These are phyloP conservation scores for Miamiensis avidus DNA, from an alignment of 169 alveolate genomes.

Conservation along the genomic window DNA sequence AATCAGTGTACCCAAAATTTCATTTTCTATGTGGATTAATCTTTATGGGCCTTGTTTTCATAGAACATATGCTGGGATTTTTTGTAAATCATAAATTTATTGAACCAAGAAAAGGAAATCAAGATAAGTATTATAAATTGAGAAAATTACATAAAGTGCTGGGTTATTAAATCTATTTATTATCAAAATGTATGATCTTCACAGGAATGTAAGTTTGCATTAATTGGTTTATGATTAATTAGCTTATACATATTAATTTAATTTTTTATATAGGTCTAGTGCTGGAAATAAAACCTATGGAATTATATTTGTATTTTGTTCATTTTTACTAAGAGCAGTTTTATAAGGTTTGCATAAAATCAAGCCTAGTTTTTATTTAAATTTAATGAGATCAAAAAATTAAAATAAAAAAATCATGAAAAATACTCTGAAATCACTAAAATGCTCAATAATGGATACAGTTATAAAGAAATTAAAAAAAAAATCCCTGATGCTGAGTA, in stretches of 20 bases:
- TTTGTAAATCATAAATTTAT: neutral
- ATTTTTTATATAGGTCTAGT: too few species aligned
- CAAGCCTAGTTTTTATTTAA: too few species aligned
- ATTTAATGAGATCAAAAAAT: neutral
- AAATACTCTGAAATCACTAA: neutral
- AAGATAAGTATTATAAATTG: neutral
- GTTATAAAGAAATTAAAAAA: too few species aligned
- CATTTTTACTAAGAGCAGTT: too few species aligned
- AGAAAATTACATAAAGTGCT: neutral
- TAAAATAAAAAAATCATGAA: neutral
- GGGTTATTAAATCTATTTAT: neutral
- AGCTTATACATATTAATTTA: neutral
- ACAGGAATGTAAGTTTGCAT: neutral
- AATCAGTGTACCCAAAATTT: too few species aligned
- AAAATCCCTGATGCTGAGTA: neutral
- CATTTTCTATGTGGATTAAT: neutral
- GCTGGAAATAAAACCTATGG: too few species aligned
- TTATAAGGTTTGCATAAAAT: too few species aligned
- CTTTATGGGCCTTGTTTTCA: neutral
- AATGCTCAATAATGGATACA: neutral
- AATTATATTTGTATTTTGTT: too few species aligned
- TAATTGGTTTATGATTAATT: too few species aligned
- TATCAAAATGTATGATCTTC: neutral
- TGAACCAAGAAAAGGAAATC: neutral
- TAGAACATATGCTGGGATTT: neutral